Base-by-base conservation (phyloP, 495 filamentous ascomycete species). In the Opeltia flavorubescens region DNA sequence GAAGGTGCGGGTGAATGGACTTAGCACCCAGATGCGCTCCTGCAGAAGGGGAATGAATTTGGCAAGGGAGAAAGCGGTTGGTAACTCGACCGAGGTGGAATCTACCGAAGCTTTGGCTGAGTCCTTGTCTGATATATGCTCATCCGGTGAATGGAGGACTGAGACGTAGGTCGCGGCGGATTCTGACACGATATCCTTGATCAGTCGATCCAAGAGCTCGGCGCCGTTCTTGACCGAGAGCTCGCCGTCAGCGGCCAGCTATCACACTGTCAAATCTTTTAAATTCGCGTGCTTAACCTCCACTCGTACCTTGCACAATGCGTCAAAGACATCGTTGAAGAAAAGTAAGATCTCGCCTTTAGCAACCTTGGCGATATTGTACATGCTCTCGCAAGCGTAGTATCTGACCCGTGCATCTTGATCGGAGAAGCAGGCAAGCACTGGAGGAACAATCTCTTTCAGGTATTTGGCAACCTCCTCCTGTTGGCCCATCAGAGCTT, bases 371-470 rank as follows among this genome's bases (percentile, higher is more conserved):
- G 93, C 88, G 57, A 99, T 96, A 57, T 99, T 99, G 62, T 99
- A 99, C 93, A 99, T 99, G 65, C 88, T 91, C 73, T 99, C 93
- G 66, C 93, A 99, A 39, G 93, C 93, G 64, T 99, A 99, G 61
- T 99, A 99, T 45, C 93, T 79, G 15, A 99, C 93, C 43, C 93
- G 75, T 18, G 93, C 93, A 81, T 99, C 93, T 68, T 96, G 91
- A 55, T 99, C 93, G 18, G 82, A 81, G 61, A 99, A 99, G 68
- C 93, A 99, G 41, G 93, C 93, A n/a, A 99, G 74, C 4, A 99
- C 93, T 17, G 93, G 93, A 17, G 91, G 88, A 3, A 99, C 89
- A 47, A 99, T 95, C 47, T 87, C 76, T 60, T 84, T 80, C 35
- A 99, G 72, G 57, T 96, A 94, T 45, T 77, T 78, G 28, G 93